Evolutionary conservation across 2,329 filamentous ascomycete genomes (phyloP).

Genomic region (Ophiobolus disseminans): DNA sequence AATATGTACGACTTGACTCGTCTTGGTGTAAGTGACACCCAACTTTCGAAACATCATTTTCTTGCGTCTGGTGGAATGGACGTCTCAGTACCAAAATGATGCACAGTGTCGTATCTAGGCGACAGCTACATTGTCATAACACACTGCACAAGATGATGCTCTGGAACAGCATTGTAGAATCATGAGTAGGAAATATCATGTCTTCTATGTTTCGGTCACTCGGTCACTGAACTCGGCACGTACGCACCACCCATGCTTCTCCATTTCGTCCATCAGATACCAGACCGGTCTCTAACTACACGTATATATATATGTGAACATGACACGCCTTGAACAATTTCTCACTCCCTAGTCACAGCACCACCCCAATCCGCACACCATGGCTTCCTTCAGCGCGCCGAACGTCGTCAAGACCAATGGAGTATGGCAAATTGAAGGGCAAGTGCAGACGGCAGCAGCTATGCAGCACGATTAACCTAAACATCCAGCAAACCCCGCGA

Average conservation of each 20-base stretch:
- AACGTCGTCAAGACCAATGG: background rate
- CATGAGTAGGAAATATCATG: no score
- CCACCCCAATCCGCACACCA: background rate
- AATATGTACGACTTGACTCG: no score
- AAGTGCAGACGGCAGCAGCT: background rate
- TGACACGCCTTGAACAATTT: background rate
- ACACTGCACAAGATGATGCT: no score
- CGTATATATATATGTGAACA: background rate
- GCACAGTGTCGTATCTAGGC: no score
- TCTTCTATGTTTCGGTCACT: background rate
- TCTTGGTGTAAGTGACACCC: no score
- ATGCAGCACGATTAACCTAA: background rate
- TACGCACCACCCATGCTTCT: conserved; percentile 1
- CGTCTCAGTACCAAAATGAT: no score
- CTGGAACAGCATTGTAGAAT: no score
- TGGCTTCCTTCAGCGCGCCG: background rate
- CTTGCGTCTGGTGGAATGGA: no score
- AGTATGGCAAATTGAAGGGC: background rate
- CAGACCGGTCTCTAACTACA: background rate
- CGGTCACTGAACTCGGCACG: background rate
- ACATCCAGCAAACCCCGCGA: conserved; percentile 36
- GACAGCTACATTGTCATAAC: no score
- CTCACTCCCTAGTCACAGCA: background rate
- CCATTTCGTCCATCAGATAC: conserved; percentile 2
- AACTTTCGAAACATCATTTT: no score